Evolutionary conservation across 1,284 basidiomycete genomes (phyloP).

Genomic region (Meira miltonrushii): DNA sequence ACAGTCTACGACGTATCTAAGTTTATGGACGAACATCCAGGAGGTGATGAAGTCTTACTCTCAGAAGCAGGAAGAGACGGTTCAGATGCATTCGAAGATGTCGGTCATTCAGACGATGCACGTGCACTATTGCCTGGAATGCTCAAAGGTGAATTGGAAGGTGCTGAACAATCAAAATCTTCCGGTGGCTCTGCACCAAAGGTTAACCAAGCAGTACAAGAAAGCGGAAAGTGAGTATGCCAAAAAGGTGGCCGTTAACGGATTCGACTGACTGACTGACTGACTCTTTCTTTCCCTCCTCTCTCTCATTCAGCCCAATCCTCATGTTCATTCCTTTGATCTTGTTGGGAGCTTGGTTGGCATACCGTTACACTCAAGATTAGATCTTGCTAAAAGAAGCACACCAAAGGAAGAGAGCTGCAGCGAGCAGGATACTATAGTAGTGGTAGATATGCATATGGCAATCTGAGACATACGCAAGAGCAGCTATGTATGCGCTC

Average conservation of each 20-base stretch:
- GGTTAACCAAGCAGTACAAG: not conserved
- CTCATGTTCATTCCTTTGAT: conserved; percentile 45
- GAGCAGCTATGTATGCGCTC: too few relatives aligned
- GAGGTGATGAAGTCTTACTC: conserved; percentile 16
- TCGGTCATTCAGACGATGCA: conserved; percentile 98
- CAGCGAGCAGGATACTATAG: too few relatives aligned
- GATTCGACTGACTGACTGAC: too few relatives aligned
- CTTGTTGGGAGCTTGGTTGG: conserved; percentile 33
- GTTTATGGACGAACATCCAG: conserved; percentile 81
- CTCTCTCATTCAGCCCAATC: conserved; percentile 28
- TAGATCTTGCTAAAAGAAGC: too few relatives aligned
- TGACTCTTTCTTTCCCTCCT: not conserved
- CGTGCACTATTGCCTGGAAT: conserved; percentile 70
- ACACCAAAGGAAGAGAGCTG: too few relatives aligned
- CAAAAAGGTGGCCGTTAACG: not conserved
- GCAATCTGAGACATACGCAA: too few relatives aligned
- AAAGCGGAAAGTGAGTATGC: conserved; percentile 36
- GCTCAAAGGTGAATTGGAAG: conserved; percentile 58
- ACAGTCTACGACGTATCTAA: conserved; percentile 88
- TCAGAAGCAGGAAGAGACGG: conserved; percentile 85
- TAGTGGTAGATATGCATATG: too few relatives aligned
- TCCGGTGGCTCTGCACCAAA: not conserved
- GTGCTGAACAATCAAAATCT: conserved; percentile 17
- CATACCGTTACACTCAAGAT: conserved; percentile 26
- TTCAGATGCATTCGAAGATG: conserved; percentile 97